Conservation (phyloP, 768 basidiomycete species). For the Macrolepiota fuliginosa region DNA sequence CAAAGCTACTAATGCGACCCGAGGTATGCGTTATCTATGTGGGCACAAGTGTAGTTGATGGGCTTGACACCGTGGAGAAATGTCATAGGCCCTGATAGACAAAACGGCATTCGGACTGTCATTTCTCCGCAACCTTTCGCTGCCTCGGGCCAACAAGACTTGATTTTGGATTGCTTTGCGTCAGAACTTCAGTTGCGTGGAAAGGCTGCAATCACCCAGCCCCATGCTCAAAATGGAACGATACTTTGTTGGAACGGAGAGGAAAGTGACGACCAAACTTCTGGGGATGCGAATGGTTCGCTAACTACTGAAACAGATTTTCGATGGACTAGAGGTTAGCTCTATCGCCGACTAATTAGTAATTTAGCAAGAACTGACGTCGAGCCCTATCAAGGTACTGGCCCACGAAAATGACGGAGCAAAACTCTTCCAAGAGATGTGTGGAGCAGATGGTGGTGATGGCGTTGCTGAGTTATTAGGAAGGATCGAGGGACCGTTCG, state of each 20-base stretch:
- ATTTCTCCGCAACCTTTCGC: not conserved
- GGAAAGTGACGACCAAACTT: slow-evolving; percentile 31
- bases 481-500: slow-evolving; percentile 80
- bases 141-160: not conserved
- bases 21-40: slow-evolving; percentile 45
- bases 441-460: slow-evolving; percentile 27
- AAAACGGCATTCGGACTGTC: slow-evolving; percentile 21
- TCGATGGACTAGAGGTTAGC: slow-evolving; percentile 75
- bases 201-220: slow-evolving; percentile 54
- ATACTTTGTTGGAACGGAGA: slow-evolving; percentile 88
- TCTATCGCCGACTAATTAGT: not conserved
- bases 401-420: slow-evolving; percentile 71
- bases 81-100: slow-evolving; percentile 64
- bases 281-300: not conserved
- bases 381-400: slow-evolving; percentile 40
- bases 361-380: not conserved
- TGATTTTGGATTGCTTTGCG: slow-evolving; percentile 57
- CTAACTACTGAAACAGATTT: slow-evolving; percentile 40
- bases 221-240: slow-evolving; percentile 56
- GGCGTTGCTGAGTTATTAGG: slow-evolving; percentile 54
- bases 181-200: slow-evolving; percentile 80
- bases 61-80: slow-evolving; percentile 1
- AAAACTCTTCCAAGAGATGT: slow-evolving; percentile 40
- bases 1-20: slow-evolving; percentile 45
- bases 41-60: not conserved